These are phyloP conservation scores for Aspergillus aculeatus DNA, from an alignment of 2,329 filamentous ascomycete species.

Conservation along the genomic window DNA sequence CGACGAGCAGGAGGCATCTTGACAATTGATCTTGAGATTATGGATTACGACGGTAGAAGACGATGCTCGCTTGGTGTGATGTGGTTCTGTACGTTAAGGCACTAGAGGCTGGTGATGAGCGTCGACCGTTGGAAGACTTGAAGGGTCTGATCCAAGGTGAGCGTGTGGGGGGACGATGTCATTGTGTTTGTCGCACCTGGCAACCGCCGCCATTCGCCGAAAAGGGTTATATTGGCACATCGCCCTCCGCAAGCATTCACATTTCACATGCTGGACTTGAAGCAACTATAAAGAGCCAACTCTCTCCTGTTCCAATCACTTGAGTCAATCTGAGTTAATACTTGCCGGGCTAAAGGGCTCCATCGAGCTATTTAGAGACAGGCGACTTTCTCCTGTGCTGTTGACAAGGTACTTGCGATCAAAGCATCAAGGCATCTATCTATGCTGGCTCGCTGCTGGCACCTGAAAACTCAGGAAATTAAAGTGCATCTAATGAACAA, in stretches of 20 bases:
- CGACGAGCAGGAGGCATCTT: conserved; percentile 46
- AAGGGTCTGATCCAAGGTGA: neutral
- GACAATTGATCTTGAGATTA: neutral
- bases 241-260: neutral
- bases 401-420: too few species aligned
- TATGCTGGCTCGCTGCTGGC: too few species aligned
- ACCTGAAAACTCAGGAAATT: too few species aligned
- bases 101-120: neutral
- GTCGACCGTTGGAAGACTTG: neutral
- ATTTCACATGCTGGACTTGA: neutral
- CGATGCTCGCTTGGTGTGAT: neutral
- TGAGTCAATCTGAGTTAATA: too few species aligned
- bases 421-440: too few species aligned
- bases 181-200: conserved; percentile 20
- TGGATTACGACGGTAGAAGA: neutral
- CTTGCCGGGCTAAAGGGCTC: too few species aligned
- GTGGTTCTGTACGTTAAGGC: neutral
- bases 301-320: too few species aligned
- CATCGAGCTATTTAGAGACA: too few species aligned
- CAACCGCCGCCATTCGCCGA: neutral
- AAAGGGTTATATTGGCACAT: neutral
- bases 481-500: too few species aligned
- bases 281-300: too few species aligned
- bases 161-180: conserved; percentile 19
- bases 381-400: too few species aligned